Evolutionary conservation across 2,329 filamentous ascomycete species (phyloP), one percentile per base, ranked within the genome.

Genomic region (Ophiostoma australiae): DNA sequence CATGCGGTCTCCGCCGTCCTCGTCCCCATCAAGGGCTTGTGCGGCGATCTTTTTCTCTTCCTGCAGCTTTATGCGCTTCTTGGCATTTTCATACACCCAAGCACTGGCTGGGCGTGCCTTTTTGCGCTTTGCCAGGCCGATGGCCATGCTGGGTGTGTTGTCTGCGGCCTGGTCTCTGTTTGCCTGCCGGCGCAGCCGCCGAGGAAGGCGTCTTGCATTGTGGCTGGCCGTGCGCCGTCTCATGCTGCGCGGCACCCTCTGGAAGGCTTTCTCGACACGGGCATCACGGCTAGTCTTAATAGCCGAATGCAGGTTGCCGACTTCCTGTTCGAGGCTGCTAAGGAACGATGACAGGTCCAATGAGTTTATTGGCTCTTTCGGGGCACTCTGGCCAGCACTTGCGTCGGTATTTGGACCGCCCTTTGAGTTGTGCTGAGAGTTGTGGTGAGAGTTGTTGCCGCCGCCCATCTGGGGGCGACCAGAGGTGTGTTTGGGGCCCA

Each of bases 181-280:
- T 0, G 93, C 93, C 75, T 91, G 86, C 55, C 81, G 81, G 71
- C 91, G 86, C 77, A 98, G 81, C 73, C 93, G 84, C 77, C 90
- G 90, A 2, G 95, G 95, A 20, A 99, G 90, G 73, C 91, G 87
- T 81, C 94, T 97, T 48, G 91, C 91, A 85, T 99, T 97, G 81
- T 99, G 95, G 79, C 93, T 97, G 27, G 94, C 95, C 0, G 94
- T 97, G 76, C 95, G 86, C 74, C 95, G 85, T 74, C 95, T 85
- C 85, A 99, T 82, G 68, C 90, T 89, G 75, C 93, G 87, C 1
- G 95, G 95, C 5, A 99, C 91, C 75, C 92, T 88, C 79, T 99
- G 95, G 77, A 98, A 98, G 17, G 94, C 74, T 66, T 73, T 73
- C 33, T 75, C 74, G 8, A 70, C 94, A 69, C 94, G 86, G 71